These are phyloP conservation scores for Volvox africanus DNA, from an alignment of 139 green algal species.

Conservation along the genomic window DNA sequence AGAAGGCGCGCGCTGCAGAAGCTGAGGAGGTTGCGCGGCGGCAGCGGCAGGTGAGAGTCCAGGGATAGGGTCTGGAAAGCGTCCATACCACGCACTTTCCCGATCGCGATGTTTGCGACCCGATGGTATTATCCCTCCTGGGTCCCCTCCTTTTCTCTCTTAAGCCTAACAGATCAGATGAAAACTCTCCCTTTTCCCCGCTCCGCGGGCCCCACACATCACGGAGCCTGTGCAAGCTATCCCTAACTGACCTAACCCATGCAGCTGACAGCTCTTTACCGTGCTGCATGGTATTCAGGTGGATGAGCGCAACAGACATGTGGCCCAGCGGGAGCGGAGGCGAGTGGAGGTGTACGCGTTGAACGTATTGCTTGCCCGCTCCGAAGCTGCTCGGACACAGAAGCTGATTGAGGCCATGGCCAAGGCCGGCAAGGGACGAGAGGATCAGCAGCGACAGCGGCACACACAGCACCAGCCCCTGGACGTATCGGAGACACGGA, in stretches of 20 bases:
- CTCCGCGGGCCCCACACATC: neutral
- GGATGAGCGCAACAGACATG: slow-evolving; percentile 1
- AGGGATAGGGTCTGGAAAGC: neutral
- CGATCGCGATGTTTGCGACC: neutral
- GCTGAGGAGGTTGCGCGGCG: neutral
- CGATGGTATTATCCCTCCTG: neutral
- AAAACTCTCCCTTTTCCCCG: no score
- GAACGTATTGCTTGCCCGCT: slow-evolving; percentile 20
- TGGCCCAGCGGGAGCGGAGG: slow-evolving; percentile 10
- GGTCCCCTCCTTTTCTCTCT: neutral
- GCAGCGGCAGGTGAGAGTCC: neutral
- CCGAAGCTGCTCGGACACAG: slow-evolving; percentile 28
- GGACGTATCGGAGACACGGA: neutral
- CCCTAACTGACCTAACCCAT: neutral
- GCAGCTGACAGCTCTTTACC: neutral
- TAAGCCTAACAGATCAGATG: no score
- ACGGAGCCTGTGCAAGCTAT: no score
- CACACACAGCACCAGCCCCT: neutral
- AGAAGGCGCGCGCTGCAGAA: slow-evolving; percentile 22
- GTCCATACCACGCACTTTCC: neutral
- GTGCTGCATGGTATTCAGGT: neutral
- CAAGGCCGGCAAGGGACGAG: neutral
- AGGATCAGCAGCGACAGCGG: neutral
- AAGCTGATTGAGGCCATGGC: slow-evolving; percentile 32
- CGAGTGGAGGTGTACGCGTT: slow-evolving; percentile 40